A percentile compares a stretch with the other conserved stretches of the same genome.
Evolutionary conservation across 305 asterid genomes (phyloP).

Genomic region (Fraxinus sp.): DNA sequence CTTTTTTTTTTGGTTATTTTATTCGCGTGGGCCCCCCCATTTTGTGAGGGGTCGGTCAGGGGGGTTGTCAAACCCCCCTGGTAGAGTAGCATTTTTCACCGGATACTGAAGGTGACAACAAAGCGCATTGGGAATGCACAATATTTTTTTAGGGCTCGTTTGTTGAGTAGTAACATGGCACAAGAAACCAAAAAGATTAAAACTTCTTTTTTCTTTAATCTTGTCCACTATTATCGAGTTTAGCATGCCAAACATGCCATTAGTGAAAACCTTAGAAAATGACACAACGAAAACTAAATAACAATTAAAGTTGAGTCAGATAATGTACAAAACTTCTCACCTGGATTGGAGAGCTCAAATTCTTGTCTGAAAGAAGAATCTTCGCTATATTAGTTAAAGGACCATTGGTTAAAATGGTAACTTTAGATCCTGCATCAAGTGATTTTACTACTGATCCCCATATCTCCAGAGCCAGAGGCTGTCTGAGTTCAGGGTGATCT

Average conservation of each 20-base stretch:
- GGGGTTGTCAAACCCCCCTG: no score
- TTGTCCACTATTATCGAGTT: not conserved
- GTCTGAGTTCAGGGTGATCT: slow-evolving; percentile 76
- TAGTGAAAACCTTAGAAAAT: not conserved
- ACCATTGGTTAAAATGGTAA: slow-evolving; percentile 75
- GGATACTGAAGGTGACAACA: not conserved
- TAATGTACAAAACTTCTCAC: slow-evolving; percentile 34
- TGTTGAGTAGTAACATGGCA: not conserved
- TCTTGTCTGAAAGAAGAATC: slow-evolving; percentile 52
- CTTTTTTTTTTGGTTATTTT: no score
- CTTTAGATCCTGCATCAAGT: slow-evolving; percentile 49
- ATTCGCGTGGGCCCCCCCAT: no score
- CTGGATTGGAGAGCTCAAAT: slow-evolving; percentile 46
- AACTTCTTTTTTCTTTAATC: not conserved
- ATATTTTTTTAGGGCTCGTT: not conserved
- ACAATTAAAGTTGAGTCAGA: not conserved
- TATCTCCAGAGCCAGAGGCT: slow-evolving; percentile 66
- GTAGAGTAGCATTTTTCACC: no score
- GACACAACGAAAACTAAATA: not conserved
- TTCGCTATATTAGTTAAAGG: slow-evolving; percentile 79
- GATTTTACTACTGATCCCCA: slow-evolving; percentile 63
- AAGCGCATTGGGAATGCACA: not conserved
- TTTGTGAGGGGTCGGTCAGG: no score
- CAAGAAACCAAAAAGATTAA: not conserved
- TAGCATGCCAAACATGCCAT: not conserved